Evolutionary conservation across 2,329 filamentous ascomycete genomes (phyloP), one percentile per base, ranked within the genome.

Genomic region (Akanthomyces muscarius): DNA sequence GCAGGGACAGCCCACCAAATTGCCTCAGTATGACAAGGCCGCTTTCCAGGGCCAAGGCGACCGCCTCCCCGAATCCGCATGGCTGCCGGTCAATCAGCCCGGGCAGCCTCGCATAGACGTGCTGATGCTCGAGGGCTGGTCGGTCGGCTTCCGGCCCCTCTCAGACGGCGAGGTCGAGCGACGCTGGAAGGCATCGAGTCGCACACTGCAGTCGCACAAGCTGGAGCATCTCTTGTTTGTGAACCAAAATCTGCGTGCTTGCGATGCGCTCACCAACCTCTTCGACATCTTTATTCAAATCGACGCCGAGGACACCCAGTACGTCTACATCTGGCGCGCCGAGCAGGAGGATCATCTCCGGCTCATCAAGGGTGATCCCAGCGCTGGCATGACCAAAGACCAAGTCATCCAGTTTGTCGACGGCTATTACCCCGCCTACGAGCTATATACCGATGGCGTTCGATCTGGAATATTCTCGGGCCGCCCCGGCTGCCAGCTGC

Each of bases 121-220:
- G 7, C 82, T 97, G 25, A 85, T 97, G 58, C 87, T 97, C 66
- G 92, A 97, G 74, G 92, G 93, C 21, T 97, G 92, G 93, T 95
- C 89, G 73, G 86, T 96, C 14, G 93, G 92, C 3, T 97, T 97
- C 76, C 86, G 87, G 6, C 75, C 89, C 0, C 74, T 93, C 14
- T 69, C 77, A 36, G 74, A 81, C 0, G 72, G 77, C n/a, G 79
- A 82, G 5, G 73, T 85, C 4, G 80, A 81, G 33, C 73, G 86
- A 4, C 81, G 81, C 68, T 78, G 80, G 71, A 83, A 81, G 73
- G 75, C 78, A 59, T 76, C 76, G 68, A 81, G 72, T 74, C 84
- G 73, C 72, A 85, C 73, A 41, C 80, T 81, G 51, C 77, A 73
- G 68, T 74, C 66, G 63, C 81, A 86, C 71, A 70, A 71, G 16